These are phyloP conservation scores for Glarea lozoyensis DNA, from an alignment of 495 filamentous ascomycete genomes.

Conservation along the genomic window DNA sequence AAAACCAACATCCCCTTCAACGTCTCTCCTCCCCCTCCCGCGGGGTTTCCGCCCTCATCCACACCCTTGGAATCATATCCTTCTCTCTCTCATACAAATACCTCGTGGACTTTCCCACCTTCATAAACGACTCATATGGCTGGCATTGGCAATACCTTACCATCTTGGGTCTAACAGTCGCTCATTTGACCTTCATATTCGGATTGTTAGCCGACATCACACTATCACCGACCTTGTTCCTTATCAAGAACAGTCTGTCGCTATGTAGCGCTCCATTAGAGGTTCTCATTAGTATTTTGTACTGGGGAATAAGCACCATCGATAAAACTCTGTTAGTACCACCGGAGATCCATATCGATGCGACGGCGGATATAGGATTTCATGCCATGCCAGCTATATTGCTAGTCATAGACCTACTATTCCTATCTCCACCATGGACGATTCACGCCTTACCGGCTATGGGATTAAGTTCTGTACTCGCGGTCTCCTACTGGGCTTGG, in stretches of 20 bases:
- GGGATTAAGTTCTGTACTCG: conserved; percentile 51
- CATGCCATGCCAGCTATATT: conserved; percentile 70
- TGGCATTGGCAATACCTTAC: conserved; percentile 83
- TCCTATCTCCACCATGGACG: conserved; percentile 77
- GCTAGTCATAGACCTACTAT: conserved; percentile 60
- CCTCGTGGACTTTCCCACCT: conserved; percentile 27
- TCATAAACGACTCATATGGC: conserved; percentile 61
- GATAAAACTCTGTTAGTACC: conserved; percentile 46
- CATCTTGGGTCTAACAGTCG: conserved; percentile 66
- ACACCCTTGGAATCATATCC: conserved; percentile 59
- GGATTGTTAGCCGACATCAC: conserved; percentile 72
- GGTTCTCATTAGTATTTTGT: conserved; percentile 74
- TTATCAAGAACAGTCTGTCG: conserved; percentile 63
- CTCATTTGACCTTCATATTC: conserved; percentile 57
- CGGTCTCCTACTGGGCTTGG: conserved; percentile 81
- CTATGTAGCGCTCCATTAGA: conserved; percentile 70
- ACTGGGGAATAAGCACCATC: conserved; percentile 67
- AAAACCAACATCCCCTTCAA: conserved; percentile 58
- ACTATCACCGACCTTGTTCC: conserved; percentile 53
- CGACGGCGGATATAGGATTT: conserved; percentile 59
- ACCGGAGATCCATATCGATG: conserved; percentile 34
- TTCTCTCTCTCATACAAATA: conserved; percentile 64
- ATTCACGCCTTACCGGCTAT: conserved; percentile 52
- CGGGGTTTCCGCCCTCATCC: conserved; percentile 58
- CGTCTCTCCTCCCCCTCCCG: conserved; percentile 60